Base-by-base conservation (phyloP, 2,329 filamentous ascomycete genomes). In the Penicillium sp. region DNA sequence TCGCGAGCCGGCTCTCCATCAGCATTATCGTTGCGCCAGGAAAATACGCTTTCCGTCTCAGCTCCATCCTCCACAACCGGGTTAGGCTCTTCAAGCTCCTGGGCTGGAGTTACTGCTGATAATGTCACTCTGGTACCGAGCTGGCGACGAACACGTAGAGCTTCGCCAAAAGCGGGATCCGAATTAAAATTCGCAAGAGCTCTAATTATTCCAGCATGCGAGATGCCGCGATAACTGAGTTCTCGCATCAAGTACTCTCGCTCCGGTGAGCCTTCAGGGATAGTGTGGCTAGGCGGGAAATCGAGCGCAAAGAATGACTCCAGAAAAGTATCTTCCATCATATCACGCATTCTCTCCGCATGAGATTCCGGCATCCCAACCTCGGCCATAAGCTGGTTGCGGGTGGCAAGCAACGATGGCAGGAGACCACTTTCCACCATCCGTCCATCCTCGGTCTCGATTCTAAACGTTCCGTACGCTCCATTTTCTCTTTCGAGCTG, bases 291-390 rank as follows among this genome's bases (percentile, higher is more conserved):
- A 1, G 73, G 64, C 3, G 69, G 71, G 30, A 74, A 74, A 48
- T 76, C 73, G 35, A 75, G 60, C 1, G 72, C 71, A 30, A 77
- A 64, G 47, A 76, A 77, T 2, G 72, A 73, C 56, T 75, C 73
- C 38, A 77, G 57, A 57, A 77, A 76, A 0, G 71, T 71, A 51
- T 75, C 71, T 57, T 77, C 74, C 70, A 76, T 74, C 68, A 74
- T 73, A 56, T 71, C 68, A 54, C 71, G 71, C 69, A 75, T 74
- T 55, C 71, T 65, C 56, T 71, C 68, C 20, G 74, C 74, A 60
- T 74, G 70, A 28, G 68, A 71, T 45, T 63, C 60, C 1, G 68
- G 66, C 16, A 75, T 67, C 11, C 71, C 72, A 14, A 75, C 68
- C 57, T 72, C 67, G 57, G 72, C 69, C 69, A 75, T 74, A 57